Evolutionary conservation across 2,329 filamentous ascomycete species (phyloP), one percentile per base, ranked within the genome.

Genomic region (Hymenotorrendiella dingleyae): DNA sequence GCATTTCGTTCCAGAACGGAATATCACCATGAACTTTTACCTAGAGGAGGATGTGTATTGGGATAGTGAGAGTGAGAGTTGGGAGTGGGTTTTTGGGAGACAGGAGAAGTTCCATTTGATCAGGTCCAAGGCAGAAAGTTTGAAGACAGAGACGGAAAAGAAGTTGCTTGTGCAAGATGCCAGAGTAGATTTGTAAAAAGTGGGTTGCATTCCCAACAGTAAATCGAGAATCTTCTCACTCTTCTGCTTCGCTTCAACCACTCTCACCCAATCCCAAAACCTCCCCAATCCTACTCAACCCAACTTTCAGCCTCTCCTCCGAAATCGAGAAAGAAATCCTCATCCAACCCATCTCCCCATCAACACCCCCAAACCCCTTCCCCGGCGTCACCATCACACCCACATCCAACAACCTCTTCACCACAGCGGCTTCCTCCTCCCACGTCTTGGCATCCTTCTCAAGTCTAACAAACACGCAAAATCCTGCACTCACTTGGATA

Each of bases 41-140:
- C 62, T 69, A 27, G 71, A 74, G 47, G 71, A 73, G 48, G 70
- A 73, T 48, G 66, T 73, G n/a, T 70, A 66, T 50, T 71, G 67
- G 64, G 61, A 64, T 40, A 59, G 61, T n/a, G 52, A 56, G 21
- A 59, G 57, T 11, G 54, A 59, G 14, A 54, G 57, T 2, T 74
- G 69, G 65, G 63, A 71, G 19, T 74, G 71, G 71, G 71, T 72
- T 1, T 70, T 67, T 45, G 70, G 65, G 6, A 61, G 67, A 39
- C 70, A 74, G 56, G 65, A 70, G 40, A 56, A 63, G 41, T 69
- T 71, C 44, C 65, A 71, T 41, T 48, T 69, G 5, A 48, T 69
- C 16, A n/a, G n/a, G n/a, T n/a, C n/a, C n/a, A n/a, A n/a, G n/a
- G n/a, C n/a, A n/a, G n/a, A n/a, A n/a, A n/a, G n/a, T n/a, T n/a